phyloP scores from a whole-genome alignment of 306 rosid genomes.

The Senna siamea region DNA sequence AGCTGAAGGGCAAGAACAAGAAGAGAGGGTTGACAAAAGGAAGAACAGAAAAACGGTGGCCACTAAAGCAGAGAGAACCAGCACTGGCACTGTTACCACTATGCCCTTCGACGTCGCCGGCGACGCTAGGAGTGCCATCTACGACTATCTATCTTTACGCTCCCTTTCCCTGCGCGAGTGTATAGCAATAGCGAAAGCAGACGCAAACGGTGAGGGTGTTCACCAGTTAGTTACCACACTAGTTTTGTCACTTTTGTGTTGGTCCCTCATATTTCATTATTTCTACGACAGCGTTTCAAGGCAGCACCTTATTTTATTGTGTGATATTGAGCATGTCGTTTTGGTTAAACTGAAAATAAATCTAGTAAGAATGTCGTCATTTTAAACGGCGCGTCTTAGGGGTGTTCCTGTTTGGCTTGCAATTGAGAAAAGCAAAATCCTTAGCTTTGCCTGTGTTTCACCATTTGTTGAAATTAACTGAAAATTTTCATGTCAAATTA shows the following conservation, averaged over 20 bases:
- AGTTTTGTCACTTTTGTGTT: not conserved
- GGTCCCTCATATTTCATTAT: not conserved
- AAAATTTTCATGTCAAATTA: too few species aligned
- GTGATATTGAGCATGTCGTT: not conserved
- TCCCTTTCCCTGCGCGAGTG: not conserved
- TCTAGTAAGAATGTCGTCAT: not conserved
- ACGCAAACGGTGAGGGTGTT: not conserved
- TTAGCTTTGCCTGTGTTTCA: too few species aligned
- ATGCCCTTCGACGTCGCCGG: slow-evolving; percentile 60
- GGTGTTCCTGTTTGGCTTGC: too few species aligned
- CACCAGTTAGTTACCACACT: not conserved
- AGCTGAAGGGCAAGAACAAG: slow-evolving; percentile 60
- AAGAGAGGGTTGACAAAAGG: slow-evolving; percentile 59
- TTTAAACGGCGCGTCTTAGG: not conserved
- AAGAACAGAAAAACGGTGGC: slow-evolving; percentile 60
- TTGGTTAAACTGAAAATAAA: not conserved
- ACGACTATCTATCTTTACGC: not conserved
- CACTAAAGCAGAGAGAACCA: slow-evolving; percentile 52
- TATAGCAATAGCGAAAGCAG: not conserved
- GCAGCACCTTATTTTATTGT: not conserved
- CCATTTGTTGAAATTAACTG: too few species aligned
- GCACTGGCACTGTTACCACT: slow-evolving; percentile 60
- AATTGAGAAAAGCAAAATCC: too few species aligned
- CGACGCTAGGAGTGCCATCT: slow-evolving; percentile 53
- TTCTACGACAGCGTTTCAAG: slow-evolving; percentile 8